Evolutionary conservation across 768 basidiomycete species (phyloP), one percentile per base, ranked within the genome.

Genomic region (Serendipita indica): DNA sequence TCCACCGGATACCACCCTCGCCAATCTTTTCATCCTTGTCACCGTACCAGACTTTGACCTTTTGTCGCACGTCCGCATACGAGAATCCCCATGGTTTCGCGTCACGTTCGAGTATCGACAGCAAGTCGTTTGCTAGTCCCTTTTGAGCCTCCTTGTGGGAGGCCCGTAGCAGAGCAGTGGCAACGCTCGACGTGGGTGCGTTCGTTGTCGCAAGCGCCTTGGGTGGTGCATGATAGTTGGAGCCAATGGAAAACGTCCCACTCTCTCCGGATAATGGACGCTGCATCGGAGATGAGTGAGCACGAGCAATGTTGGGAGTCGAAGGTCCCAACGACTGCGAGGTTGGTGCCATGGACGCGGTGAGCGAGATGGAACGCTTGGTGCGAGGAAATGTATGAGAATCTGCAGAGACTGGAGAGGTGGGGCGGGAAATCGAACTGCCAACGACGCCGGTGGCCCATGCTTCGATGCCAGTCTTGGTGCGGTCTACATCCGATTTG

Each of bases 91-190:
- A 90, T 1, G 87, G 82, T 62, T 82, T 81, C 43, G 86, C 82
- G 64, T 89, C 86, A 63, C 89, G 89, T 65, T 93, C 91, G 58
- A 97, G 75, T 67, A 99, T 94, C 65, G 89, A 84, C 61, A 97
- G 68, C 14, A 99, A 78, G 71, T 99, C 96, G 59, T 82, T 79
- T 64, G 94, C 89, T 0, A 87, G 88, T 49, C 96, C 93, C 63
- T 84, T 84, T 25, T 90, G 80, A 3, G 90, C 91, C 68, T 98
- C 94, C 2, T 93, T 86, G 68, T 99, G 93, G 1, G 91, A 93
- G 0, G 94, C 94, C 22, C 89, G 89, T 39, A 93, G 82, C 32
- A 99, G 77, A 2, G 91, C 91, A 60, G 86, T 90, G 33, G 84
- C 89, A n/a, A 97, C 49, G 32, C 49, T 54, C 12, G 49, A 54